Conservation (phyloP, 2,329 filamentous ascomycete genomes). For the Alternaria longipes region DNA sequence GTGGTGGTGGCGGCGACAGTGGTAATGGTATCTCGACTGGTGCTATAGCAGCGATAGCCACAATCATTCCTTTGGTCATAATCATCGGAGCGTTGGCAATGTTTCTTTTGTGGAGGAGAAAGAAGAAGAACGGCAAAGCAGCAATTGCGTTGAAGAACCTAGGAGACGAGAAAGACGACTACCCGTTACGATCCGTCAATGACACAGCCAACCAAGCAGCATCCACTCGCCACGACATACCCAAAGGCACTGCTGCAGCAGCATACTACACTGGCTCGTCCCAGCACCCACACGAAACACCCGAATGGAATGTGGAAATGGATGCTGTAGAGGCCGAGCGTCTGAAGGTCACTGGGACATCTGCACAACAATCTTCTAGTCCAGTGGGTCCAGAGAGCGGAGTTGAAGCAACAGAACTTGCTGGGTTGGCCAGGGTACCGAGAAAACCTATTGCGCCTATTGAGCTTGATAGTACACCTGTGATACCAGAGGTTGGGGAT, state of each 20-base stretch:
- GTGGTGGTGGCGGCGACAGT: conserved; percentile 41
- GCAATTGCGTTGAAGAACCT: background rate
- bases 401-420: conserved; percentile 18
- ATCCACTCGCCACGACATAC: background rate
- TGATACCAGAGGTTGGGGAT: conserved; percentile 24
- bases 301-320: conserved; percentile 36
- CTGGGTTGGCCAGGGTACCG: conserved; percentile 22
- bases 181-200: background rate
- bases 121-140: conserved; percentile 20
- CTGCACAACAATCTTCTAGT: background rate
- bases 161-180: conserved; percentile 12
- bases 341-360: conserved; percentile 8
- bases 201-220: background rate
- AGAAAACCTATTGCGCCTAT: conserved; percentile 32
- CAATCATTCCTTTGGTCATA: conserved; percentile 86
- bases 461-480: conserved; percentile 27
- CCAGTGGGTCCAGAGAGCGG: background rate
- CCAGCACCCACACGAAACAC: conserved; percentile 18
- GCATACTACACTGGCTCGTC: background rate
- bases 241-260: background rate
- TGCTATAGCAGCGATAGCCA: conserved; percentile 85
- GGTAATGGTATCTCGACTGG: conserved; percentile 62
- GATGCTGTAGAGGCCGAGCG: conserved; percentile 29
- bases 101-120: conserved; percentile 29
- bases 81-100: conserved; percentile 57